phyloP scores from a whole-genome alignment of 2,329 filamentous ascomycete species.

The Sordariomycetes sp. region DNA sequence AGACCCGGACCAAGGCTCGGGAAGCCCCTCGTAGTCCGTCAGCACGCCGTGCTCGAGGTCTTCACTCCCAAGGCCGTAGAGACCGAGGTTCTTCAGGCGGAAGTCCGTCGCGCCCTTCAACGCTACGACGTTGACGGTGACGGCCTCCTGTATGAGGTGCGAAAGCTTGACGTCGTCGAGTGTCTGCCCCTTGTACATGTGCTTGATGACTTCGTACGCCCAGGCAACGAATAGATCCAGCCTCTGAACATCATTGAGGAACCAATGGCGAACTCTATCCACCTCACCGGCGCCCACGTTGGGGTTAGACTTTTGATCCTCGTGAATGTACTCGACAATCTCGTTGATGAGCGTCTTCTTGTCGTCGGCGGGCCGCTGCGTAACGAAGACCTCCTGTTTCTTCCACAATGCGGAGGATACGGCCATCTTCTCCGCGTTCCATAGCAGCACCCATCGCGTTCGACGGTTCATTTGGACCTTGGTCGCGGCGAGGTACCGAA shows the following conservation, averaged over 20 bases:
- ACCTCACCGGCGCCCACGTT: slow-evolving; percentile 57
- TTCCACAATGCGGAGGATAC: slow-evolving; percentile 74
- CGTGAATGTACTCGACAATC: slow-evolving; percentile 65
- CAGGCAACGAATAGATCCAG: slow-evolving; percentile 70
- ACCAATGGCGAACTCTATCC: slow-evolving; percentile 78
- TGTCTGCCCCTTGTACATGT: slow-evolving; percentile 52
- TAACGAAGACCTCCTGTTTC: slow-evolving; percentile 60
- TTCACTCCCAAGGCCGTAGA: slow-evolving; percentile 65
- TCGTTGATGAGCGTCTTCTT: slow-evolving; percentile 64
- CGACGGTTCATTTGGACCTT: slow-evolving; percentile 54
- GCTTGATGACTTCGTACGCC: slow-evolving; percentile 67
- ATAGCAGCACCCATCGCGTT: slow-evolving; percentile 73
- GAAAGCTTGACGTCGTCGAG: slow-evolving; percentile 44
- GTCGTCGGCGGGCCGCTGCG: slow-evolving; percentile 44
- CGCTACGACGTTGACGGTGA: slow-evolving; percentile 42
- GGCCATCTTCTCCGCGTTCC: slow-evolving; percentile 81
- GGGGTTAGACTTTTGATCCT: slow-evolving; percentile 62
- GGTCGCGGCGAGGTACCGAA: slow-evolving; percentile 56
- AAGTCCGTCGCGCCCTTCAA: slow-evolving; percentile 60
- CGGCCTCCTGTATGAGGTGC: slow-evolving; percentile 56
- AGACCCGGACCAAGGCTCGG: slow-evolving; percentile 79
- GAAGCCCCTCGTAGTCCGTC: slow-evolving; percentile 54
- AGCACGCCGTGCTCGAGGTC: slow-evolving; percentile 55
- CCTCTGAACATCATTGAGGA: slow-evolving; percentile 62
- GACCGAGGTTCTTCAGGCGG: slow-evolving; percentile 54